phyloP scores from a whole-genome alignment of 495 filamentous ascomycete species.

The Aspergillus saccharolyticus region DNA sequence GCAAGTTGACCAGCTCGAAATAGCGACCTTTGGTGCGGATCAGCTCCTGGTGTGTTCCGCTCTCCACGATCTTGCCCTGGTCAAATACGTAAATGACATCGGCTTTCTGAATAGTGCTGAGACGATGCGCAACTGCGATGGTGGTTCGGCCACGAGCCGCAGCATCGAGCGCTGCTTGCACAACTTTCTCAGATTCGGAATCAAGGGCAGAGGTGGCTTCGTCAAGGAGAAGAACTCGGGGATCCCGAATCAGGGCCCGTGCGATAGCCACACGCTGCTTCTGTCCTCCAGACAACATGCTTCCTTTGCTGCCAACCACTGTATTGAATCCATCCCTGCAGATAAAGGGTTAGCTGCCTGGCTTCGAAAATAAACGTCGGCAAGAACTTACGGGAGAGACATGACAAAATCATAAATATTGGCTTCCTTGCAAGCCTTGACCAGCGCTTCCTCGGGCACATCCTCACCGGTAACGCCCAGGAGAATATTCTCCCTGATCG shows the following conservation, averaged over 20 bases:
- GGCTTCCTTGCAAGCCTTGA: constrained; percentile 75
- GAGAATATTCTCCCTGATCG: constrained; percentile 76
- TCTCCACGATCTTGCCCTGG: constrained; percentile 66
- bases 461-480: constrained; percentile 60
- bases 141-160: constrained; percentile 72
- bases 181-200: constrained; percentile 75
- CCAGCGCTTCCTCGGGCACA: constrained; percentile 62
- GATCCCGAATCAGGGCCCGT: constrained; percentile 64
- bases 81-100: constrained; percentile 84
- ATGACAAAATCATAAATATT: constrained; percentile 92
- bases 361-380: not conserved
- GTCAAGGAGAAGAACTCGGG: constrained; percentile 69
- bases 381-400: constrained; percentile 49
- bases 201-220: constrained; percentile 81
- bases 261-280: constrained; percentile 80
- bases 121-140: constrained; percentile 71
- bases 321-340: constrained; percentile 67
- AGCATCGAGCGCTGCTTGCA: constrained; percentile 72
- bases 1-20: constrained; percentile 70
- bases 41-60: constrained; percentile 65
- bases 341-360: constrained; percentile 22
- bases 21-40: constrained; percentile 65
- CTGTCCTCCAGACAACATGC: constrained; percentile 76
- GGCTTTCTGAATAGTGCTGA: constrained; percentile 77
- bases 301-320: constrained; percentile 69